A percentile compares a stretch with the other conserved stretches of the same genome.
phyloP scores from a whole-genome alignment of 2,329 filamentous ascomycete genomes.

The Cladophialophora chaetospira region DNA sequence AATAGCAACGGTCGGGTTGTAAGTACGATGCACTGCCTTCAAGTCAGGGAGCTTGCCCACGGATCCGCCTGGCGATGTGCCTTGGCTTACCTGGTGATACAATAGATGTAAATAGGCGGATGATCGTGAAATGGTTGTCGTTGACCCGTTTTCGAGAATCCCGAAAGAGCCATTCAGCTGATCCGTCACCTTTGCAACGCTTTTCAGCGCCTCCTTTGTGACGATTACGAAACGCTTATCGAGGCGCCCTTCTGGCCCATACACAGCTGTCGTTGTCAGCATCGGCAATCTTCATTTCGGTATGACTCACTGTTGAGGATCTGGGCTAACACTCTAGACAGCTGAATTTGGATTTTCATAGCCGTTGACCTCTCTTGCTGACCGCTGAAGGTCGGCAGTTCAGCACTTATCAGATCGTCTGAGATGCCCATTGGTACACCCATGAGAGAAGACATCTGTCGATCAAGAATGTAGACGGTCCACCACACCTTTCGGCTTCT shows the following conservation, averaged over 20 bases:
- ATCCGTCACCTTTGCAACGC: conserved; percentile 43
- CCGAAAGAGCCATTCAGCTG: conserved; percentile 44
- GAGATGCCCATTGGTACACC: conserved; percentile 53
- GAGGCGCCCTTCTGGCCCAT: conserved; percentile 43
- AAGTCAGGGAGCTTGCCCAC: background rate
- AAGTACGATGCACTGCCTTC: conserved; percentile 43
- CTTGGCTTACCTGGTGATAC: conserved; percentile 44
- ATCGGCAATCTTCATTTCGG: too few species aligned
- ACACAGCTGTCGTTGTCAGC: conserved; percentile 41
- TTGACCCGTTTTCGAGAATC: conserved; percentile 40
- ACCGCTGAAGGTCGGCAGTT: conserved; percentile 48
- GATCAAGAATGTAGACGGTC: conserved; percentile 57
- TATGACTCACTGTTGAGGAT: conserved; percentile 50
- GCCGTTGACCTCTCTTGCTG: conserved; percentile 44
- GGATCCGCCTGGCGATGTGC: background rate
- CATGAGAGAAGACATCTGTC: conserved; percentile 58
- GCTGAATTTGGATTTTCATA: conserved; percentile 50
- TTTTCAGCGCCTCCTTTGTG: conserved; percentile 45
- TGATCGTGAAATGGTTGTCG: conserved; percentile 46
- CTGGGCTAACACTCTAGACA: conserved; percentile 49
- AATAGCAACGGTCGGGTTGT: conserved; percentile 48
- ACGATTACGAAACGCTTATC: conserved; percentile 41
- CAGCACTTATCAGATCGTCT: conserved; percentile 55
- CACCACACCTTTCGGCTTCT: conserved; percentile 56
- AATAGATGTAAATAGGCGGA: conserved; percentile 46